These are phyloP conservation scores for Microglena sp. DNA, from an alignment of 139 green algal species.

Conservation along the genomic window DNA sequence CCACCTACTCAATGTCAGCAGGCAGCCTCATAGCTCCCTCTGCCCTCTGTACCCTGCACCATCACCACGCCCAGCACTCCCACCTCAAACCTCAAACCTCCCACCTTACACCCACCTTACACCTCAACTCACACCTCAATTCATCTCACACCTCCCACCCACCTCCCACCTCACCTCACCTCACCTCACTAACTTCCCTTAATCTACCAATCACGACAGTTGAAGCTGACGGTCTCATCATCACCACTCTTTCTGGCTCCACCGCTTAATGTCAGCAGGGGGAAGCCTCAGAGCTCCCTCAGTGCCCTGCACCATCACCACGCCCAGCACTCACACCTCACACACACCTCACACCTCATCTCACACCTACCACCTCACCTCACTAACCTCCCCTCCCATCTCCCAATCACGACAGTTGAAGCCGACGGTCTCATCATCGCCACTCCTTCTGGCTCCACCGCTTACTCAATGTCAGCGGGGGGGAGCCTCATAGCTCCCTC, in stretches of 20 bases:
- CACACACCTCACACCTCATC: too few species aligned
- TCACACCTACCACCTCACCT: too few species aligned
- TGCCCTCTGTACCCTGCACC: slow-evolving; percentile 76
- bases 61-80: slow-evolving; percentile 79
- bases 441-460: slow-evolving; percentile 75
- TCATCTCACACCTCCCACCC: too few species aligned
- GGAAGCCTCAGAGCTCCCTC: slow-evolving; percentile 77
- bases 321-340: slow-evolving; percentile 76
- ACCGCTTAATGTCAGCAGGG: slow-evolving; percentile 81
- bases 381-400: too few species aligned
- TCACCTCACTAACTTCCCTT: not conserved
- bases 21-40: slow-evolving; percentile 79
- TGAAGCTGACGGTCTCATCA: slow-evolving; percentile 79
- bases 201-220: slow-evolving; percentile 9
- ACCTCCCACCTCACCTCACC: not conserved
- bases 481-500: slow-evolving; percentile 77
- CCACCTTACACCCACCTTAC: too few species aligned
- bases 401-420: slow-evolving; percentile 29
- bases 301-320: slow-evolving; percentile 79
- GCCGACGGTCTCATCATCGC: slow-evolving; percentile 81
- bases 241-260: slow-evolving; percentile 70
- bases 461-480: slow-evolving; percentile 78
- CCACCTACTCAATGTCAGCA: slow-evolving; percentile 71
- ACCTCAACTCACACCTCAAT: too few species aligned
- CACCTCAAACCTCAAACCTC: too few species aligned